Base-by-base conservation (phyloP, 257 asterid genomes). In the Cruciata laevipes region DNA sequence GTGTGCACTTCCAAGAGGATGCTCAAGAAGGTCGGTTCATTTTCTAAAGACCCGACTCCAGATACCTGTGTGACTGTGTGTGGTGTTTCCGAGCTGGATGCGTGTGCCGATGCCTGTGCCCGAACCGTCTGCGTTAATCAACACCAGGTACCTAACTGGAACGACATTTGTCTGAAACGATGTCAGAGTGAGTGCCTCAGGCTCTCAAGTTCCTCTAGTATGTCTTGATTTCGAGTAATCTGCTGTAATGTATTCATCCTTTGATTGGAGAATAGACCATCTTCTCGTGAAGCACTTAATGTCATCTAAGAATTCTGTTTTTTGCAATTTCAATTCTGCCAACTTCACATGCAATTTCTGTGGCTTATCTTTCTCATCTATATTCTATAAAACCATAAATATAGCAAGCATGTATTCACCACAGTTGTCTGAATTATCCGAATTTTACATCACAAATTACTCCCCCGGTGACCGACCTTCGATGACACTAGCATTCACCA, bases 31-130 rank as follows among this genome's bases (percentile, higher is more conserved):
- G 96, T 94, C 0, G 98, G 99, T 9, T 79, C 96, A 3, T 90
- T 94, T 80, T 90, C 99, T 44, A 94, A 94, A 71, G 99, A 94
- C 70, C 98, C 99, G 16, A 85, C 86, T 74, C 95, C 95, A 0
- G 96, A 87, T 65, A 90, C 99, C 0, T 94, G 99, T 37, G 96
- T 85, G 3, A 94, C 96, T 0, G 99, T 94, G 3, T 90, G 99
- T 57, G 97, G 99, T 40, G 99, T 90, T 55, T 90, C 99, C 5
- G 98, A 94, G 72, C 85, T 90, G 1, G 99, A 94, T 76, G 96
- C 96, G 16, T 94, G 99, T 37, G 85, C 97, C 2, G 99, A 94
- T 78, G 99, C 99, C 14, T 90, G 97, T 70, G 97, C 99, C 31
- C 82, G 95, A 6, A 90, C 93, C 0, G 98, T 90, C 1, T 94